Evolutionary conservation across 148 eudicot genomes (phyloP), one percentile per base, ranked within the genome.

Genomic region (Camellia sinensis): DNA sequence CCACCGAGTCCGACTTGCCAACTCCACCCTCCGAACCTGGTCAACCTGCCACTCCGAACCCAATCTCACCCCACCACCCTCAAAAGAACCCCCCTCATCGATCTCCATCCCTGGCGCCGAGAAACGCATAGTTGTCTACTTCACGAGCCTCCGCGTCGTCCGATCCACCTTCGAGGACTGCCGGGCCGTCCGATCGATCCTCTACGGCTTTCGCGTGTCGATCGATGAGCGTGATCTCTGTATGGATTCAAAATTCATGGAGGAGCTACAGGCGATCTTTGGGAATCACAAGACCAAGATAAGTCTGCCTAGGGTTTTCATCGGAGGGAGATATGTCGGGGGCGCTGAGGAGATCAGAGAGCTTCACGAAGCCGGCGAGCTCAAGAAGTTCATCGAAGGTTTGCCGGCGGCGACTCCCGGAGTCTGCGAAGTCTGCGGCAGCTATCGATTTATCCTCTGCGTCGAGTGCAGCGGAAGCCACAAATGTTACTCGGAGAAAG

Each of bases 191-290:
- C 84, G 82, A 67, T 75, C 95, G 2, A 86, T 92, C 45, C 83
- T 94, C 0, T 86, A 81, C 7, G 90, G 88, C 1, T 90, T 94
- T 56, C 87, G 83, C 3, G 91, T 92, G 0, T 45, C 45, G 2
- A 67, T 94, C 40, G 98, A 94, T 85, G 97, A 94, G 78, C 86
- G 98, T 1, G 97, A 94, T 77, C 73, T 94, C 0, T 81, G 91
- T 0, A 92, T 92, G 94, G 98, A 94, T 78, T 54, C 81, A 0
- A 54, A 79, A 0, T 92, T 88, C 81, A 78, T 81, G 80, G 78
- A 81, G 45, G 97, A 94, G 87, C 82, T 94, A n/a, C 80, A 80
- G 45, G 69, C 48, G 29, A 78, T 90, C 44, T 68, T 94, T 14
- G 89, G 89, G 0, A 44, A 43, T 3, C 41, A 70, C 4, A 79